Evolutionary conservation across 257 asterid genomes (phyloP), one percentile per base, ranked within the genome.

Genomic region (Solanum microdontum): DNA sequence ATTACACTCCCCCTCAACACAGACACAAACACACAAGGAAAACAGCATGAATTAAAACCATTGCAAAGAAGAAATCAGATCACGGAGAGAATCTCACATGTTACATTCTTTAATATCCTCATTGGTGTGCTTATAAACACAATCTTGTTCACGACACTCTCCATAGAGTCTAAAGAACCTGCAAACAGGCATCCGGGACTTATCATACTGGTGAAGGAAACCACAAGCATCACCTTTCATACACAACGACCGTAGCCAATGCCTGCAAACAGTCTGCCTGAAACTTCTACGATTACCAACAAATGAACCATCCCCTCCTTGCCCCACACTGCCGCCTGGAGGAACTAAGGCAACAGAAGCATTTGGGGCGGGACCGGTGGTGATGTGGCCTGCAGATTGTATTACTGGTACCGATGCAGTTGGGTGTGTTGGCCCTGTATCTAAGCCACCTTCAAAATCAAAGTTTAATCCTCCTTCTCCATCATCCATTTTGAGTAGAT

Each of bases 161-260:
- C 99, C 99, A 13, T 94, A 93, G 6, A 92, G 94, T 39, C 96
- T 92, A 48, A 95, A 96, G 73, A 96, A 96, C 75, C 98, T 93
- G 90, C 99, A 96, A 69, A 94, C 93, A 2, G 99, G 99, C 99
- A 96, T 96, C 88, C 99, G 89, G 11, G 98, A 90, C 94, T 95
- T 96, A 87, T 96, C 98, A 88, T 93, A 94, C 94, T 96, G 99
- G 90, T 96, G 99, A 70, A 96, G 96, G 86, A 96, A 96, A 21
- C 98, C 99, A 68, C 99, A 96, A 19, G 98, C 96, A 39, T 96
- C 99, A 6, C 99, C 99, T 77, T 95, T 95, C 99, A 95, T 96
- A 74, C 99, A 96, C 88, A 96, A 89, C 11, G 97, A 94, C 86
- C 99, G 94, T 84, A 96, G 91, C 98, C 98, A 96, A 91, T 96